phyloP scores from a whole-genome alignment of 805 yeast genomes.

The Peterozyma toletana region DNA sequence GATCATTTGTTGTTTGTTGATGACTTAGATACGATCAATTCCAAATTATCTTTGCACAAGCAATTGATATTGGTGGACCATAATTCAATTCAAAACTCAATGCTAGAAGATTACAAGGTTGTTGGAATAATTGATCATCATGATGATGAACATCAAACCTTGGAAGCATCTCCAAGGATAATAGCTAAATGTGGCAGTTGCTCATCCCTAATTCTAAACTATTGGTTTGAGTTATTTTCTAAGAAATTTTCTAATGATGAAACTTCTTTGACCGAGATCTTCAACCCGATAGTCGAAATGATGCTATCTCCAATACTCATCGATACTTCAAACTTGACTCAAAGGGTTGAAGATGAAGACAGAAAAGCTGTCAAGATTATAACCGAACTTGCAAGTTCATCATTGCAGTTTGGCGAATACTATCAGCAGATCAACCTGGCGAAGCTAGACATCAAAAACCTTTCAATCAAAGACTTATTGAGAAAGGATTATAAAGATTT shows the following conservation, averaged over 20 bases:
- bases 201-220: constrained; percentile 61
- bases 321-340: constrained; percentile 66
- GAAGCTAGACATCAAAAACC: constrained; percentile 58
- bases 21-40: not conserved
- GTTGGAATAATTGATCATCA: constrained; percentile 83
- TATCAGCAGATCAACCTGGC: constrained; percentile 32
- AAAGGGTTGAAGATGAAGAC: constrained; percentile 61
- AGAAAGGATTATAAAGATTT: constrained; percentile 83
- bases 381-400: constrained; percentile 10
- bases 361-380: constrained; percentile 33
- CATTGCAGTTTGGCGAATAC: constrained; percentile 14
- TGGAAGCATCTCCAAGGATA: constrained; percentile 52
- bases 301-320: constrained; percentile 62
- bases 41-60: constrained; percentile 11
- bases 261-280: not conserved
- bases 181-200: constrained; percentile 71
- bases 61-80: constrained; percentile 75
- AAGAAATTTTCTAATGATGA: not conserved
- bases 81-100: constrained; percentile 54
- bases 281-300: constrained; percentile 34
- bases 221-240: constrained; percentile 35
- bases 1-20: constrained; percentile 48
- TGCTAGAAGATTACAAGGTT: constrained; percentile 29
- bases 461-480: constrained; percentile 54
- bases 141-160: constrained; percentile 51